Percentiles rank a stretch among this genome's conserved stretches.
Conservation (phyloP, 176 grass and related monocot genomes). For the Raddia distichophylla region DNA sequence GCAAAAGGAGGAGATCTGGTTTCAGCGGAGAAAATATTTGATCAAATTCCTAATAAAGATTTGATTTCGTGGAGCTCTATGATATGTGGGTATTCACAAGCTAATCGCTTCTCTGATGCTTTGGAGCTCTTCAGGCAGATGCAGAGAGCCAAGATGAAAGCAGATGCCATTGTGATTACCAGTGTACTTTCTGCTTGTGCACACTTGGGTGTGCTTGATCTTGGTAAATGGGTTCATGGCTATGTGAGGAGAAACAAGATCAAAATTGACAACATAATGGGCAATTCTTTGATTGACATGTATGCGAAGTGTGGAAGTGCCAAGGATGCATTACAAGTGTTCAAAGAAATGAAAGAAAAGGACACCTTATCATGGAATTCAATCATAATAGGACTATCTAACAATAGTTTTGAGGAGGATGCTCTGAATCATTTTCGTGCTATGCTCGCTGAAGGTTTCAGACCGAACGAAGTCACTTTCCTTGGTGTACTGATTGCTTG, state of each 20-base stretch:
- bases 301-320: conserved; percentile 50
- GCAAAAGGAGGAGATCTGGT: conserved; percentile 49
- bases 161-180: conserved; percentile 47
- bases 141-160: conserved; percentile 55
- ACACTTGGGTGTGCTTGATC: conserved; percentile 47
- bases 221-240: conserved; percentile 57
- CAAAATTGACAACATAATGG: conserved; percentile 44
- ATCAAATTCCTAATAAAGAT: conserved; percentile 51
- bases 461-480: conserved; percentile 49
- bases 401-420: conserved; percentile 44
- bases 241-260: conserved; percentile 52
- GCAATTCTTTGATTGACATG: conserved; percentile 53
- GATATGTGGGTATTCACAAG: conserved; percentile 53
- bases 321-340: conserved; percentile 44
- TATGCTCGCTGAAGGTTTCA: conserved; percentile 49
- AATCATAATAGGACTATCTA: conserved; percentile 44
- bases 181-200: conserved; percentile 52
- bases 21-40: conserved; percentile 54
- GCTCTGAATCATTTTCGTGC: conserved; percentile 33
- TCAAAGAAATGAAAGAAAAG: conserved; percentile 50
- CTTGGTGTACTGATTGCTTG: conserved; percentile 53
- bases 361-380: conserved; percentile 58
- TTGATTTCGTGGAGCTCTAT: conserved; percentile 71
- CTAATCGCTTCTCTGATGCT: conserved; percentile 54
- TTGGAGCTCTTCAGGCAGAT: conserved; percentile 50